These are phyloP conservation scores for Sarcodon aspratus DNA, from an alignment of 768 basidiomycete genomes.

Conservation along the genomic window DNA sequence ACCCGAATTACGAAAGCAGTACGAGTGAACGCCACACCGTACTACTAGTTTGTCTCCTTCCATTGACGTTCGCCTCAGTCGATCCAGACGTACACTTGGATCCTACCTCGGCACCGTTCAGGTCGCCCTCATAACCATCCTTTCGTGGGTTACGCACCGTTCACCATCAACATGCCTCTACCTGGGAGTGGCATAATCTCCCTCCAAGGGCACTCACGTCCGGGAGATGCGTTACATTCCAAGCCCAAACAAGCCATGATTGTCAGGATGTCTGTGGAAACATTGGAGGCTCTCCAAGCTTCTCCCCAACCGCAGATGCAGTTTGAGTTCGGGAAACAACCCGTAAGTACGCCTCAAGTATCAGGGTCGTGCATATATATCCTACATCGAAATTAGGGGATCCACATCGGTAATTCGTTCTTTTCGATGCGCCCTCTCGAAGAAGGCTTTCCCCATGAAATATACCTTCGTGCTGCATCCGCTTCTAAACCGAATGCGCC, in stretches of 20 bases:
- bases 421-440: slow-evolving; percentile 44
- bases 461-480: slow-evolving; percentile 57
- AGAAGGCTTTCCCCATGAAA: slow-evolving; percentile 54
- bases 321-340: slow-evolving; percentile 49
- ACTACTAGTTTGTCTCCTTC: too few relatives aligned
- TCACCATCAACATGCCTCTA: slow-evolving; percentile 43
- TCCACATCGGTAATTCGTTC: slow-evolving; percentile 53
- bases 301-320: slow-evolving; percentile 33
- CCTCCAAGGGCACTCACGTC: slow-evolving; percentile 44
- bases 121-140: background rate
- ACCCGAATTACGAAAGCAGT: too few relatives aligned
- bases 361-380: slow-evolving; percentile 1
- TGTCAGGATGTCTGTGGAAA: slow-evolving; percentile 63
- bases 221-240: slow-evolving; percentile 43
- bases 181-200: slow-evolving; percentile 42
- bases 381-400: slow-evolving; percentile 30
- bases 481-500: slow-evolving; percentile 48
- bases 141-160: background rate
- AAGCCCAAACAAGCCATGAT: slow-evolving; percentile 67
- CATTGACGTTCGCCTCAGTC: too few relatives aligned
- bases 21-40: too few relatives aligned
- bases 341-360: slow-evolving; percentile 28
- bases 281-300: slow-evolving; percentile 54
- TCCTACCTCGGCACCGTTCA: background rate
- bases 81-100: too few relatives aligned